Percentiles rank a stretch among this genome's conserved stretches.
These are phyloP conservation scores for Trichoderma pleuroti DNA, from an alignment of 2,329 filamentous ascomycete genomes.

Conservation along the genomic window DNA sequence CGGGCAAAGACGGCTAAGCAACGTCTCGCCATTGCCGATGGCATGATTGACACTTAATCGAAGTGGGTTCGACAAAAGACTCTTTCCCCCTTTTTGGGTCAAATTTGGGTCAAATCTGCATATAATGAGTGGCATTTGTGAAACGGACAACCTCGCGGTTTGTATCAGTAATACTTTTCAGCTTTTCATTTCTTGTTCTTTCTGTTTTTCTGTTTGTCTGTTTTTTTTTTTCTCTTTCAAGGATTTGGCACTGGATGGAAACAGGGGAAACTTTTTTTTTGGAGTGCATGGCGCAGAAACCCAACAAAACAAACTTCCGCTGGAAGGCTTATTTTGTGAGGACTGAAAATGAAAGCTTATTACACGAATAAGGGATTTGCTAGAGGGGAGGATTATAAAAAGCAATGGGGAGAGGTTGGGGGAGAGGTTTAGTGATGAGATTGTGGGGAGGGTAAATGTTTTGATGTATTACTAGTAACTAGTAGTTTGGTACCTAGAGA, in stretches of 20 bases:
- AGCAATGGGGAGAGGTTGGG: not conserved
- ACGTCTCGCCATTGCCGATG: conserved; percentile 64
- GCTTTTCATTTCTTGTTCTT: not conserved
- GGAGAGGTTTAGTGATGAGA: not conserved
- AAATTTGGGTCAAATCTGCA: not conserved
- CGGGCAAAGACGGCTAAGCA: conserved; percentile 67
- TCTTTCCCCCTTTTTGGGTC: not conserved
- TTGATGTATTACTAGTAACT: conserved; percentile 7
- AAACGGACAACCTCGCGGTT: not conserved
- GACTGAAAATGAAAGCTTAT: not conserved
- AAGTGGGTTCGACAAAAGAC: not conserved
- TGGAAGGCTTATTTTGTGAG: not conserved
- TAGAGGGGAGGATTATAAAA: not conserved
- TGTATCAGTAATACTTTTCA: conserved; percentile 12
- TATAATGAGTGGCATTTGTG: conserved; percentile 1
- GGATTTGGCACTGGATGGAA: conserved; percentile 7
- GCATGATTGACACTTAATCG: conserved; percentile 37
- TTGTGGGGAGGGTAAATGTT: not conserved
- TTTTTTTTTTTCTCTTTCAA: not conserved
- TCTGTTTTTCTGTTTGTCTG: not conserved
- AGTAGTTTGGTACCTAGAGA: not conserved
- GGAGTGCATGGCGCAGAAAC: conserved; percentile 12
- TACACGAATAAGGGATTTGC: not conserved
- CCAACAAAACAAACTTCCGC: not conserved
- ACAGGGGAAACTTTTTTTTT: not conserved